Percentiles rank a stretch among this genome's conserved stretches.
Evolutionary conservation across 192 early-diverging fungal species (phyloP).

Genomic region (Linnemannia zychae): DNA sequence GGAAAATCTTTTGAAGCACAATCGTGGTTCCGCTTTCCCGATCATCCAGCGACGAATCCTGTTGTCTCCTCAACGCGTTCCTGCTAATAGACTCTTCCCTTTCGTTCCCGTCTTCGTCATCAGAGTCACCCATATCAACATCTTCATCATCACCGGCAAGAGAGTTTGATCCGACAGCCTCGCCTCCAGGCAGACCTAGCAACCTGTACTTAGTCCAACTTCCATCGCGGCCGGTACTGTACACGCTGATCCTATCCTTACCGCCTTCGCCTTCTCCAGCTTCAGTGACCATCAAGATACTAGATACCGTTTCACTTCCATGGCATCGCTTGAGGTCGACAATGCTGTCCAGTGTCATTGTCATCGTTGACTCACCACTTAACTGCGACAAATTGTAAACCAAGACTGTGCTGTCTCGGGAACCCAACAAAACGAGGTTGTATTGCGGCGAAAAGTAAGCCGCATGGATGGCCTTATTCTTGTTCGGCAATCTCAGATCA

Average conservation of each 20-base stretch:
- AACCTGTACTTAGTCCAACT: slow-evolving; percentile 68
- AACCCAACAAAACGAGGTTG: slow-evolving; percentile 44
- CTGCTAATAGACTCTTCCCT: not conserved
- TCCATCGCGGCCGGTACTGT: slow-evolving; percentile 77
- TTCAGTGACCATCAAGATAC: slow-evolving; percentile 52
- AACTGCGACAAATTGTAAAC: slow-evolving; percentile 24
- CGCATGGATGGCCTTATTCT: slow-evolving; percentile 53
- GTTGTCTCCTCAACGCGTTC: not conserved
- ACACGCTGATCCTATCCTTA: slow-evolving; percentile 62
- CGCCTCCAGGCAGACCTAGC: slow-evolving; percentile 33
- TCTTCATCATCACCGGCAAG: slow-evolving; percentile 4
- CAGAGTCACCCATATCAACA: not conserved
- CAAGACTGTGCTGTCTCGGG: slow-evolving; percentile 36
- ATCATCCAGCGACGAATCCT: slow-evolving; percentile 4
- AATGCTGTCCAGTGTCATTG: slow-evolving; percentile 18
- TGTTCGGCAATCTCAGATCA: slow-evolving; percentile 46
- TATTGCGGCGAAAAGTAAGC: slow-evolving; percentile 39
- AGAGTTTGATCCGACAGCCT: slow-evolving; percentile 15
- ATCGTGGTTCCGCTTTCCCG: slow-evolving; percentile 33
- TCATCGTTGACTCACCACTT: not conserved
- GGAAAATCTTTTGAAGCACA: slow-evolving; percentile 64
- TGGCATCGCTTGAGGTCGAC: slow-evolving; percentile 37
- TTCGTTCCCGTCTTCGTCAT: not conserved
- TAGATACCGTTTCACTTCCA: slow-evolving; percentile 47
- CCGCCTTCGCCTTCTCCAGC: slow-evolving; percentile 29